Conservation (phyloP, 139 green algal genomes). For the Coelastrella sp. region DNA sequence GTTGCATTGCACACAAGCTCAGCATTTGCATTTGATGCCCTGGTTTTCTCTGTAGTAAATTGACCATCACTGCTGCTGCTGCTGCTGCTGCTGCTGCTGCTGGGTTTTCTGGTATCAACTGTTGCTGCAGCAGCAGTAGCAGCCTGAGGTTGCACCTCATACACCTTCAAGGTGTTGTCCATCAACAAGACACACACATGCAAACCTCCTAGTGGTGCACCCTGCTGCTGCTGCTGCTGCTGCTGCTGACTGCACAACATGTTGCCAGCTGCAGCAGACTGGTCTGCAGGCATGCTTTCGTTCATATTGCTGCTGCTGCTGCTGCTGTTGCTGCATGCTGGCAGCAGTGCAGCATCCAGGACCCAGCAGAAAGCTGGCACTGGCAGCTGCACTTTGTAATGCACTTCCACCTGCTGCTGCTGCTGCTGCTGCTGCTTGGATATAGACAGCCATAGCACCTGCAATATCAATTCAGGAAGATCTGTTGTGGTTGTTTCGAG, state of each 20-base stretch:
- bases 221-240: constrained; percentile 30
- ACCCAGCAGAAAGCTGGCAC: background rate
- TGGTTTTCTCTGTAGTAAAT: too few relatives aligned
- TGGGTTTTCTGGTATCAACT: background rate
- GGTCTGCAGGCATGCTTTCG: background rate
- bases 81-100: constrained; percentile 3
- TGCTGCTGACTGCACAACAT: constrained; percentile 26
- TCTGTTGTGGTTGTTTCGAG: too few relatives aligned
- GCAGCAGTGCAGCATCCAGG: background rate
- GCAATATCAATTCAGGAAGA: background rate
- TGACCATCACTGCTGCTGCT: background rate
- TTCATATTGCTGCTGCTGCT: constrained; percentile 5
- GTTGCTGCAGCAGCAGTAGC: background rate
- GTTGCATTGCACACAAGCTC: background rate
- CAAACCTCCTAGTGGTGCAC: background rate
- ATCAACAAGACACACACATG: constrained; percentile 16
- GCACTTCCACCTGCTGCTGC: background rate
- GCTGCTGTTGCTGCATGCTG: background rate
- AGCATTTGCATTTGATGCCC: background rate
- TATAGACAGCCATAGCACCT: constrained; percentile 11
- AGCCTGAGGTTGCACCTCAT: background rate
- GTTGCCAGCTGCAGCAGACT: too few relatives aligned
- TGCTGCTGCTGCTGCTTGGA: constrained; percentile 17
- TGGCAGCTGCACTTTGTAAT: background rate
- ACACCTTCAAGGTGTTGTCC: constrained; percentile 17